Evolutionary conservation across 202 grass and related monocot species (phyloP).

Genomic region (Elaeis oleifera): DNA sequence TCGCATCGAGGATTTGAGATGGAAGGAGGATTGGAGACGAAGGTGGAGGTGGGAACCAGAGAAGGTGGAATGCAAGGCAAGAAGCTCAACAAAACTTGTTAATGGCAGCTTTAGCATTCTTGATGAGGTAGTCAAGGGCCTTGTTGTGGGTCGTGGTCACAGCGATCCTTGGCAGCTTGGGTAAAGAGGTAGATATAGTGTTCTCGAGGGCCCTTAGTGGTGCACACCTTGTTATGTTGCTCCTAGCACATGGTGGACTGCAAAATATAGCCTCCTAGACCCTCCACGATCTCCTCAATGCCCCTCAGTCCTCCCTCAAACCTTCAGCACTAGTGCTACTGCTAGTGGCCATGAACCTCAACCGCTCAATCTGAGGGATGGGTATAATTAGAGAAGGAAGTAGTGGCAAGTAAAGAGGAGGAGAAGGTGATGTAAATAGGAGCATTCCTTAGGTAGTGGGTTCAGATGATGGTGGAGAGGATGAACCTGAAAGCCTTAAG

Average conservation of each 20-base stretch:
- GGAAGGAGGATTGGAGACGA: background rate
- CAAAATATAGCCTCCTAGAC: background rate
- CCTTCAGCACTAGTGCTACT: background rate
- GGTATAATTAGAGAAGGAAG: conserved; percentile 65
- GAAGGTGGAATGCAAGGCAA: no score
- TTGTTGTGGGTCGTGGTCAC: conserved; percentile 16
- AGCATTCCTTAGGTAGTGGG: no score
- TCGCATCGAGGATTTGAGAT: no score
- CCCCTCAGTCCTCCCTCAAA: background rate
- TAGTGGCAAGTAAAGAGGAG: conserved; percentile 3
- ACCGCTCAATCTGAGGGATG: background rate
- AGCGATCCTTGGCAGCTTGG: conserved; percentile 19
- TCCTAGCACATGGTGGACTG: background rate
- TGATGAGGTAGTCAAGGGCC: conserved; percentile 22
- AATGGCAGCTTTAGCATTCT: conserved; percentile 18
- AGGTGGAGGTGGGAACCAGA: background rate
- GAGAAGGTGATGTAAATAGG: no score
- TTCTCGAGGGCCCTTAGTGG: background rate
- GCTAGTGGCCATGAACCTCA: background rate
- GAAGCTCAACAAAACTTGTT: conserved; percentile 3
- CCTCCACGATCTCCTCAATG: background rate
- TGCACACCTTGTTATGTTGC: background rate
- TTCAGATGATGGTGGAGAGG: no score
- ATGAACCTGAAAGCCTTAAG: no score
- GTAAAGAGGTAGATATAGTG: conserved; percentile 10